Evolutionary conservation across 345 rosid genomes (phyloP).

Genomic region (rapeseed (Brassica napus)): DNA sequence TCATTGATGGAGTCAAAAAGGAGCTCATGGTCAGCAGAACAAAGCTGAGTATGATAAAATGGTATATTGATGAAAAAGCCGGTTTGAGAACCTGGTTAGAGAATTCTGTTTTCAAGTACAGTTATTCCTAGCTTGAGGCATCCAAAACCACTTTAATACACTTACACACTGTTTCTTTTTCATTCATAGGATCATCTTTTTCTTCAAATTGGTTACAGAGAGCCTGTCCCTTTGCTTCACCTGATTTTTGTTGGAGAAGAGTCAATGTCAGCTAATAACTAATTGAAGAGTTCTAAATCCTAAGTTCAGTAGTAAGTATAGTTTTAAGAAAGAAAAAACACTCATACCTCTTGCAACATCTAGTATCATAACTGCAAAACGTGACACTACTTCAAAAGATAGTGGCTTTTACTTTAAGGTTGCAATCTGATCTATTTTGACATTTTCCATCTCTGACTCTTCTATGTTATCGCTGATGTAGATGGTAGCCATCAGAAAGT

Average conservation of each 20-base stretch:
- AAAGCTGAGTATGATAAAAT: background rate
- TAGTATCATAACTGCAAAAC: constrained; percentile 47
- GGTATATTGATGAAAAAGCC: too few relatives aligned
- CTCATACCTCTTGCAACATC: constrained; percentile 58
- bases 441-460: constrained; percentile 20
- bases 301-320: background rate
- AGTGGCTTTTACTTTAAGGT: constrained; percentile 7
- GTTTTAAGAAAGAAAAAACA: too few relatives aligned
- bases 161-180: too few relatives aligned
- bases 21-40: constrained; percentile 49
- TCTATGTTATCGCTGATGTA: constrained; percentile 28
- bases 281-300: background rate
- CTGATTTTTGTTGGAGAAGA: constrained; percentile 45
- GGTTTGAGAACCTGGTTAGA: too few relatives aligned
- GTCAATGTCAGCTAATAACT: constrained; percentile 29
- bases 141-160: constrained; percentile 54
- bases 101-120: constrained; percentile 53
- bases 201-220: constrained; percentile 43
- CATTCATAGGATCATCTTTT: constrained; percentile 26
- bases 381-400: constrained; percentile 43
- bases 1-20: constrained; percentile 56
- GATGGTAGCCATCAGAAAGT: constrained; percentile 50
- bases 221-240: constrained; percentile 48
- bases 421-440: background rate
- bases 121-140: constrained; percentile 55